phyloP scores from a whole-genome alignment of 1,284 basidiomycete genomes.

The Sporisorium scitamineum region DNA sequence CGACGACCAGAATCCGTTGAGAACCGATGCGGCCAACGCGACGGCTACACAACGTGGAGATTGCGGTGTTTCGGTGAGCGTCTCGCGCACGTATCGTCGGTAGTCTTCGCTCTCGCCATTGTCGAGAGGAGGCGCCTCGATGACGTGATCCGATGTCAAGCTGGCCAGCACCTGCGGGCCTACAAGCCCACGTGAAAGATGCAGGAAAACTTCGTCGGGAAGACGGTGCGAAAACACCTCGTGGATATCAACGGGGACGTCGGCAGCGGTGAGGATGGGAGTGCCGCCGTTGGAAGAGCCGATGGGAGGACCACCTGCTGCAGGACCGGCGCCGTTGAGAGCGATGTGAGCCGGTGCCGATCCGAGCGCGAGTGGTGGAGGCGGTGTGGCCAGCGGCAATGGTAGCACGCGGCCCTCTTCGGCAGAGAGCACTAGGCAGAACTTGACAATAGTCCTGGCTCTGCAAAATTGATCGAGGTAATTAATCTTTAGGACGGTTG shows the following conservation, averaged over 20 bases:
- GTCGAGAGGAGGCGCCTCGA: constrained; percentile 90
- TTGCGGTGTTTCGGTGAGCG: constrained; percentile 90
- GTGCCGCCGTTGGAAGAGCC: constrained; percentile 72
- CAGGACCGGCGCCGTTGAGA: constrained; percentile 67
- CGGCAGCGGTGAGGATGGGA: constrained; percentile 78
- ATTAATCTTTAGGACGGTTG: constrained; percentile 79
- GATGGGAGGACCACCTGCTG: constrained; percentile 74
- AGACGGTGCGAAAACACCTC: constrained; percentile 95
- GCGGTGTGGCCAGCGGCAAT: constrained; percentile 81
- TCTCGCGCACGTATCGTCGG: constrained; percentile 91
- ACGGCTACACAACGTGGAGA: constrained; percentile 88
- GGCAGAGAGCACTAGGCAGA: constrained; percentile 87
- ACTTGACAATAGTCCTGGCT: constrained; percentile 91
- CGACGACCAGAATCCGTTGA: constrained; percentile 65
- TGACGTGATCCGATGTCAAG: constrained; percentile 83
- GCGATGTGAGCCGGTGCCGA: constrained; percentile 15
- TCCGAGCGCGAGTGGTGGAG: constrained; percentile 64
- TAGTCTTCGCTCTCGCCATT: constrained; percentile 96
- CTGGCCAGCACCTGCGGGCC: constrained; percentile 88
- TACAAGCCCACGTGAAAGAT: constrained; percentile 90
- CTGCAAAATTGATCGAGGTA: constrained; percentile 91
- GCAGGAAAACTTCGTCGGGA: constrained; percentile 96
- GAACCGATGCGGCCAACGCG: constrained; percentile 58
- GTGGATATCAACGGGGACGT: constrained; percentile 90
- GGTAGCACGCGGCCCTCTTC: constrained; percentile 87